Conservation (phyloP, 768 basidiomycete species). For the Lactifluus rugatus region DNA sequence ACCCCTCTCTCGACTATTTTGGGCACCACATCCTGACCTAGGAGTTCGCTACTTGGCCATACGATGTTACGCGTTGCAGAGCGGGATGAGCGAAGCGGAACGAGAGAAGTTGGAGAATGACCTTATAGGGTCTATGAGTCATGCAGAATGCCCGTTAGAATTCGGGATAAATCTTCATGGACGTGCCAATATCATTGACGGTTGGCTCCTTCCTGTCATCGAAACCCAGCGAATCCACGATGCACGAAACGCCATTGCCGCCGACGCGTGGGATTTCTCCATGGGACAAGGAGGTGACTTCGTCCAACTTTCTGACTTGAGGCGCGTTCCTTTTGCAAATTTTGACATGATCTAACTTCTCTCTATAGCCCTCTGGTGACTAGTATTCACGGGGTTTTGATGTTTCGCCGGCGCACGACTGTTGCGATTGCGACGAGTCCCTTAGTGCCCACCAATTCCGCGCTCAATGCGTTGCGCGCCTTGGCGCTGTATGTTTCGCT, state of each 20-base stretch:
- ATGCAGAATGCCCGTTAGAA: slow-evolving; percentile 52
- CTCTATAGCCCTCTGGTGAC: slow-evolving; percentile 41
- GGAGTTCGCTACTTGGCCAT: slow-evolving; percentile 65
- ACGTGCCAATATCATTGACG: slow-evolving; percentile 43
- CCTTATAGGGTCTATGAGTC: slow-evolving; percentile 49
- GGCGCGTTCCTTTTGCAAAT: slow-evolving; percentile 32
- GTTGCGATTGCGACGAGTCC: slow-evolving; percentile 24
- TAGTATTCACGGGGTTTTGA: slow-evolving; percentile 57
- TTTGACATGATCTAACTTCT: slow-evolving; percentile 16
- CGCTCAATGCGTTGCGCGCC: slow-evolving; percentile 45
- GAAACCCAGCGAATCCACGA: slow-evolving; percentile 55
- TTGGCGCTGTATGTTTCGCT: slow-evolving; percentile 58
- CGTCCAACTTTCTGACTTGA: slow-evolving; percentile 42
- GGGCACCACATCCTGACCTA: slow-evolving; percentile 47
- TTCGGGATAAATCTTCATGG: slow-evolving; percentile 45
- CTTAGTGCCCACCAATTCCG: slow-evolving; percentile 57
- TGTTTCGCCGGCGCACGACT: slow-evolving; percentile 41
- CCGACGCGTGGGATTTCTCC: slow-evolving; percentile 38
- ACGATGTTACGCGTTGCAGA: slow-evolving; percentile 66
- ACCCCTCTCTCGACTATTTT: slow-evolving; percentile 35
- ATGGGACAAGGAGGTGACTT: slow-evolving; percentile 29
- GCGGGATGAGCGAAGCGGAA: slow-evolving; percentile 69
- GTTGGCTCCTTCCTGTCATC: slow-evolving; percentile 70
- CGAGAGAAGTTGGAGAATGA: slow-evolving; percentile 54
- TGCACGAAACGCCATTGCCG: slow-evolving; percentile 38